A percentile compares a stretch with the other conserved stretches of the same genome.
Conservation (phyloP, 345 rosid genomes). For the Populus pruinosa region DNA sequence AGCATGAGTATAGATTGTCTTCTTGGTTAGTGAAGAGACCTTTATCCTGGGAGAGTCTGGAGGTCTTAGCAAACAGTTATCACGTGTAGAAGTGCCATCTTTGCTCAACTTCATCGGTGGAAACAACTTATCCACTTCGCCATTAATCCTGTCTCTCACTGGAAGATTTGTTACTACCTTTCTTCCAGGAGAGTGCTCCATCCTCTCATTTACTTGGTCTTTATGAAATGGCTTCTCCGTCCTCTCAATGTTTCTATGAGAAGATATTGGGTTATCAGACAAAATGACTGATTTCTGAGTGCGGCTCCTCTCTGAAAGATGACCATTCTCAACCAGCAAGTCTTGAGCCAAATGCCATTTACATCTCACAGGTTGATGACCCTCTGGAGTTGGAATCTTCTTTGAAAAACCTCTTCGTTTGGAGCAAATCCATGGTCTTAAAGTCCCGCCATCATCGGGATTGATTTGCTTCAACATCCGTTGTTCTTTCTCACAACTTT, state of each 20-base stretch:
- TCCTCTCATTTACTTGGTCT: slow-evolving; percentile 20
- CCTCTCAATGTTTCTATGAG: slow-evolving; percentile 32
- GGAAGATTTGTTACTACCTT: slow-evolving; percentile 35
- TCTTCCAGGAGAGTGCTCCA: slow-evolving; percentile 38
- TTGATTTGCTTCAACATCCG: slow-evolving; percentile 27
- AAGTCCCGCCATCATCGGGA: slow-evolving; percentile 50
- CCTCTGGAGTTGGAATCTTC: slow-evolving; percentile 42
- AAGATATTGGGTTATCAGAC: slow-evolving; percentile 33
- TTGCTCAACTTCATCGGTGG: slow-evolving; percentile 29
- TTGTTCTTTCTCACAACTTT: slow-evolving; percentile 27
- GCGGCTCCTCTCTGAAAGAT: slow-evolving; percentile 30
- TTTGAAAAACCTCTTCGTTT: slow-evolving; percentile 53
- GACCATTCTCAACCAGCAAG: slow-evolving; percentile 46
- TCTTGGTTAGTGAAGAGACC: slow-evolving; percentile 34
- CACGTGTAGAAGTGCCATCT: slow-evolving; percentile 21
- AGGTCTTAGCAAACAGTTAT: slow-evolving; percentile 24
- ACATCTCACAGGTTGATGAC: slow-evolving; percentile 33
- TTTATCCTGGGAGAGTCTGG: slow-evolving; percentile 29
- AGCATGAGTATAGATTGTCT: slow-evolving; percentile 21
- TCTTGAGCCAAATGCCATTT: slow-evolving; percentile 44
- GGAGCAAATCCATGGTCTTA: slow-evolving; percentile 56
- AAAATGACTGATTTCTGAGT: slow-evolving; percentile 32
- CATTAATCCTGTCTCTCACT: slow-evolving; percentile 22
- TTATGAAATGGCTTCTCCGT: slow-evolving; percentile 25
- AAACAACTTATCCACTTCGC: slow-evolving; percentile 21